Base-by-base conservation (phyloP, 1,284 basidiomycete genomes). In the Ustilago curta region DNA sequence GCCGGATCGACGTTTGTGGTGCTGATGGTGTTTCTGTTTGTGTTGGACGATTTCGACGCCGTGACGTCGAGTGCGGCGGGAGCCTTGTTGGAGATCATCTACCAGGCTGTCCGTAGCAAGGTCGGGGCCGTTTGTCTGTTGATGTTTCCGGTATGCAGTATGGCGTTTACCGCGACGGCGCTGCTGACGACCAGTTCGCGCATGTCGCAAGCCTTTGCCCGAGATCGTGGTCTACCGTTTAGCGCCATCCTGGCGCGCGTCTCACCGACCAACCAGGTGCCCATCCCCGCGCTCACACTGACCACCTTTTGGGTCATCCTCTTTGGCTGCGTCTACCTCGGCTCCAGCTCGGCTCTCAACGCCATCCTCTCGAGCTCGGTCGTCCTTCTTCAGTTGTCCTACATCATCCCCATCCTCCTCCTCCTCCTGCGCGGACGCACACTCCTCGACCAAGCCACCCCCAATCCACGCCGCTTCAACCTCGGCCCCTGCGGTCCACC, bases 1-100 rank as follows among this genome's bases (percentile, higher is more conserved):
- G 86, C 89, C 0, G 68, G 88, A 5, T 86, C 86, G 2, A 89
- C 90, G 0, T 86, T 91, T n/a, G 62, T 90, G 19, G 91, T 91
- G 81, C 85, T 92, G 40, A 87, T 92, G 54, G 89, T 89, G 1
- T 88, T 92, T n/a, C 84, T 91, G 21, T 92, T 92, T 78, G 90
- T 89, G 42, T 85, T 91, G 32, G 88, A 87, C 9, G 89, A 91
- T 76, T 87, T 90, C 44, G 71, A 85, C 16, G 87, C 84, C 2
- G 86, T 91, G 48, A 84, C 86, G 59, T 88, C 89, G 40, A 53
- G 51, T 0, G 79, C 87, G 12, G 88, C 89, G 7, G 91, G 91
- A 2, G 89, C 91, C 59, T 88, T 92, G 0, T 87, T 91, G 19
- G 90, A 88, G 2, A 86, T 90, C 32, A 88, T 92, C 85, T 91